Evolutionary conservation across 306 rosid genomes (phyloP), one percentile per base, ranked within the genome.

Genomic region (Oemleria cerasiformis): DNA sequence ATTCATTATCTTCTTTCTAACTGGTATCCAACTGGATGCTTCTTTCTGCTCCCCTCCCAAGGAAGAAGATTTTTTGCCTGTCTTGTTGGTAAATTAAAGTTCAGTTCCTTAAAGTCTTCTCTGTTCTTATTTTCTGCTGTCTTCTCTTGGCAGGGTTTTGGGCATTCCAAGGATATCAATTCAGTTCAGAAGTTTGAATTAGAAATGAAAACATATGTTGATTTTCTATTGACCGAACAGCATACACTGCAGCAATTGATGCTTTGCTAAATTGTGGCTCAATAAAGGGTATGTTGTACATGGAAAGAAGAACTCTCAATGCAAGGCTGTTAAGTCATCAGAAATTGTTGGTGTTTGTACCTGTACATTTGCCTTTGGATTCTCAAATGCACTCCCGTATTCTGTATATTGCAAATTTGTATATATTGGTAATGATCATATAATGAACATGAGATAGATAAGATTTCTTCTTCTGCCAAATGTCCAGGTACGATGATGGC

Each of bases 171-270:
- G 66, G 92, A 92, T 81, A 86, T 87, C 67, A 59, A 53, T 66
- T 57, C 85, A 12, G 90, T 89, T 78, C 70, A 76, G 75, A 82
- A 81, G 75, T 81, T 87, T 80, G 86, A 89, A 64, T 73, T 80
- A 73, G 93, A 92, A 86, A 89, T 89, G 96, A 92, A 92, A 77
- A 80, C 84, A 71, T 55, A 69, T 76, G 77, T 63, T 45, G 74
- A 61, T 81, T 81, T 65, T 76, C 57, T 60, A 79, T 92, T 40
- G 96, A 92, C 72, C 87, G 96, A 79, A 92, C 92, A 30, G 96
- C 96, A 77, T 92, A 88, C 87, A 92, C 92, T 8, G 88, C 90
- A 62, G 90, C 78, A 43, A 60, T 86, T 70, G 96, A 92, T 62
- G 90, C 97, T 73, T 78, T 92, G 76, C 84, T 92, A 45, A 81